Base-by-base conservation (phyloP, 495 filamentous ascomycete species). In the Podospora australis region DNA sequence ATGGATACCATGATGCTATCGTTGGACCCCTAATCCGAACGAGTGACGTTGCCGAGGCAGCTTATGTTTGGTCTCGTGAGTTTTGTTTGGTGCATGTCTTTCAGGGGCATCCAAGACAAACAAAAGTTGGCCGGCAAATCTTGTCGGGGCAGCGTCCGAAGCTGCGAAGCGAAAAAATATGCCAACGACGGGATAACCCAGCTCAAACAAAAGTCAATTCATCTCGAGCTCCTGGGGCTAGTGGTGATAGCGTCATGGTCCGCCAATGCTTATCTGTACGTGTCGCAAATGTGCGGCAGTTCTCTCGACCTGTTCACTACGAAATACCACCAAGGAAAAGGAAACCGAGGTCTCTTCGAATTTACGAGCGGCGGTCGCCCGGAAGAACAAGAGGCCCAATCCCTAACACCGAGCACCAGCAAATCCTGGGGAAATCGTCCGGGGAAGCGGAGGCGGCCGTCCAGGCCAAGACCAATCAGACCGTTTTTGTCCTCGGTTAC, bases 361-460 rank as follows among this genome's bases (percentile, higher is more conserved):
- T n/a, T n/a, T n/a, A n/a, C n/a, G n/a, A n/a, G 19, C 14, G n/a
- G 32, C 32, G 32, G 32, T 36, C 14, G 32, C 19, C 32, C 32
- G 32, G 32, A 3, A 36, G 19, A 36, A 36, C 32, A 17, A 36
- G n/a, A n/a, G n/a, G n/a, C 32, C 32, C 32, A 36, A 16, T 36
- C 32, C 32, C n/a, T 16, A 17, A 6, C 14, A 17, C 13, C 6
- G 32, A 16, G 32, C n/a, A 17, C 32, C 14, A 22, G 11, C 23
- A 17, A 47, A 30, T 30, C 28, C 28, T 32, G 32, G 50, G 51
- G 21, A 44, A 45, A 42, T 5, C 24, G 30, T 46, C 52, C 46
- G 52, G 52, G 52, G 52, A 49, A 54, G 51, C 51, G 51, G 46
- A 52, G 44, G 32, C 26, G 36, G 19, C 49, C 39, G 40, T n/a